These are phyloP conservation scores for Achaetomiella virescens DNA, from an alignment of 495 filamentous ascomycete species.

Conservation along the genomic window DNA sequence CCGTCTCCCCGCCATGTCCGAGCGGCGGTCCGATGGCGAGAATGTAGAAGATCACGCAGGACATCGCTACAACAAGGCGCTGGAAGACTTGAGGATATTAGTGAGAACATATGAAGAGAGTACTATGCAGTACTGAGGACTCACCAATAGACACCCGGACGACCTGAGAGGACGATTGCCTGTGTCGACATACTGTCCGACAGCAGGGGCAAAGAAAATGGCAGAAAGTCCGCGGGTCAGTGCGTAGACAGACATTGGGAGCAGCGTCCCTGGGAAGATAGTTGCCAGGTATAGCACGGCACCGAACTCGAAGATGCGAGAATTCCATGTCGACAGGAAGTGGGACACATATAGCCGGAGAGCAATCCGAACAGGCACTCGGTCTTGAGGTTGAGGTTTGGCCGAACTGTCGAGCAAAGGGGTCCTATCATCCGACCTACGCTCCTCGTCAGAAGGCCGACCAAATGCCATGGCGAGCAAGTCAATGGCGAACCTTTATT, in stretches of 20 bases:
- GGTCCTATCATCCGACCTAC: background rate
- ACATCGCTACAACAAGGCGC: slow-evolving; percentile 22
- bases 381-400: no score
- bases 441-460: background rate
- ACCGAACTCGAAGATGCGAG: slow-evolving; percentile 61
- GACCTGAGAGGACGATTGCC: slow-evolving; percentile 25
- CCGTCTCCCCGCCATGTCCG: slow-evolving; percentile 2
- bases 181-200: slow-evolving; percentile 26
- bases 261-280: slow-evolving; percentile 52
- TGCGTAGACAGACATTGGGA: slow-evolving; percentile 35
- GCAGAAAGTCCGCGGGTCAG: slow-evolving; percentile 25
- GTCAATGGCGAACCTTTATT: no score
- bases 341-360: slow-evolving; percentile 43
- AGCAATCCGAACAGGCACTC: background rate
- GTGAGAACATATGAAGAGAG: background rate
- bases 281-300: slow-evolving; percentile 56
- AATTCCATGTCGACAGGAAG: slow-evolving; percentile 65
- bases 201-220: slow-evolving; percentile 20
- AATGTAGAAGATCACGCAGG: slow-evolving; percentile 19
- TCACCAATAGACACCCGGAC: slow-evolving; percentile 29
- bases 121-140: no score
- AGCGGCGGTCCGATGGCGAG: background rate
- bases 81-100: background rate
- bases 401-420: background rate
- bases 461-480: background rate